phyloP scores from a whole-genome alignment of 202 grass and related monocot species.

The Saccharum hybrid region DNA sequence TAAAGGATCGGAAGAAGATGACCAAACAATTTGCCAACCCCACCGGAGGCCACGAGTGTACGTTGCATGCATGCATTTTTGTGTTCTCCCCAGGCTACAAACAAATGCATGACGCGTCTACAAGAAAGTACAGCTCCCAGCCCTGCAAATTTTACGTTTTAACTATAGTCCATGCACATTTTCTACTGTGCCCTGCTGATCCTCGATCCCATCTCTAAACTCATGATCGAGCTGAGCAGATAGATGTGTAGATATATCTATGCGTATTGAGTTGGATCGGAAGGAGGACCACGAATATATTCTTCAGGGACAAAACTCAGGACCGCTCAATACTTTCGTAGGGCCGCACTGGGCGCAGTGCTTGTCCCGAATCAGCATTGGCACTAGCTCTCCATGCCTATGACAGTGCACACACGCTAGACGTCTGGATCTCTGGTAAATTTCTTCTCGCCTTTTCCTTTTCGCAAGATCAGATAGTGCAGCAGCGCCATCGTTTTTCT shows the following conservation, averaged over 20 bases:
- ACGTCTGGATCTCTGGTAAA: constrained; percentile 17
- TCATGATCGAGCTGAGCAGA: neutral
- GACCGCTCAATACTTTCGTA: constrained; percentile 31
- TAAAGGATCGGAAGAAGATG: neutral
- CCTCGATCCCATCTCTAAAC: neutral
- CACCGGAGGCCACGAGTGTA: neutral
- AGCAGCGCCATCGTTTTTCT: constrained; percentile 14
- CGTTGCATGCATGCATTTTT: neutral
- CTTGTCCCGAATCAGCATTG: constrained; percentile 47
- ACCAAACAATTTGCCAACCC: neutral
- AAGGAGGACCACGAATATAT: constrained; percentile 50
- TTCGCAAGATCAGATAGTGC: constrained; percentile 35
- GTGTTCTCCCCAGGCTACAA: neutral
- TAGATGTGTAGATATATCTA: neutral
- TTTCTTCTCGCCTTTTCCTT: neutral
- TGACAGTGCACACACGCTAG: too few relatives aligned
- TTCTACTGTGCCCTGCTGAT: constrained; percentile 13
- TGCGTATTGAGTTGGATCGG: neutral
- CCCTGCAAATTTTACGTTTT: constrained; percentile 36
- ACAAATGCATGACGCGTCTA: constrained; percentile 11
- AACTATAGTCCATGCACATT: constrained; percentile 11
- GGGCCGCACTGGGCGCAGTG: constrained; percentile 35
- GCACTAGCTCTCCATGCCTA: constrained; percentile 4
- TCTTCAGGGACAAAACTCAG: constrained; percentile 35
- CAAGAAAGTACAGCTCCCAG: constrained; percentile 39